Evolutionary conservation across 495 filamentous ascomycete genomes (phyloP), one percentile per base, ranked within the genome.

Genomic region (Elaphomyces granulatus): DNA sequence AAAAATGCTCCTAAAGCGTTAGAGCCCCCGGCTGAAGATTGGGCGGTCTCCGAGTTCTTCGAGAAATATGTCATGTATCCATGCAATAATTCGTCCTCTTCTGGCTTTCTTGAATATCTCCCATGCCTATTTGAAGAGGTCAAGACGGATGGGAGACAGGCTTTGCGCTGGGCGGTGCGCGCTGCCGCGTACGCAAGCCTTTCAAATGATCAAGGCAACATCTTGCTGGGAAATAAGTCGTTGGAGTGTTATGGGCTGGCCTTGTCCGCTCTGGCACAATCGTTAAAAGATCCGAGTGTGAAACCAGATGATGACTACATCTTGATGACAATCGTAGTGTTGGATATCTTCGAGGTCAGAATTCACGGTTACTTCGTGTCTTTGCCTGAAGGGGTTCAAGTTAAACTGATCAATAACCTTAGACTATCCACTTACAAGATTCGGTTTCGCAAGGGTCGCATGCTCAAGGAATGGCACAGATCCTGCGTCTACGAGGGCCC

Each of bases 401-500:
- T n/a, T n/a, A n/a, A n/a, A n/a, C n/a, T n/a, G n/a, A n/a, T n/a
- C n/a, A n/a, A n/a, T n/a, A n/a, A n/a, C n/a, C 12, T 12, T 42
- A 55, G 53, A 49, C 53, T 15, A 37, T 50, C 34, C 52, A 51
- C 40, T 21, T 50, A 6, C 38, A 40, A 9, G 39, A 50, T 2
- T 15, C 42, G 32, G 3, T 40, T 15, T 38, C 45, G 20, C 44
- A 32, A n/a, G 43, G 52, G 26, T 44, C 53, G 34, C 57, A 58
- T 44, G 45, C 48, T 10, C 48, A 58, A 34, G 55, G 55, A n/a
- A 60, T 60, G 55, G 55, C 53, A 9, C 53, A 58, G n/a, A 60
- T 60, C 56, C 28, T n/a, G n/a, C 50, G 55, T 15, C 40, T 58
- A 6, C 45, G 55, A 19, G 55, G 55, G 6, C 26, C 36, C 33